A percentile compares a stretch with the other conserved stretches of the same genome.
These are phyloP conservation scores for Tardiomyces digboiensis DNA, from an alignment of 1,139 yeast genomes.

Conservation along the genomic window DNA sequence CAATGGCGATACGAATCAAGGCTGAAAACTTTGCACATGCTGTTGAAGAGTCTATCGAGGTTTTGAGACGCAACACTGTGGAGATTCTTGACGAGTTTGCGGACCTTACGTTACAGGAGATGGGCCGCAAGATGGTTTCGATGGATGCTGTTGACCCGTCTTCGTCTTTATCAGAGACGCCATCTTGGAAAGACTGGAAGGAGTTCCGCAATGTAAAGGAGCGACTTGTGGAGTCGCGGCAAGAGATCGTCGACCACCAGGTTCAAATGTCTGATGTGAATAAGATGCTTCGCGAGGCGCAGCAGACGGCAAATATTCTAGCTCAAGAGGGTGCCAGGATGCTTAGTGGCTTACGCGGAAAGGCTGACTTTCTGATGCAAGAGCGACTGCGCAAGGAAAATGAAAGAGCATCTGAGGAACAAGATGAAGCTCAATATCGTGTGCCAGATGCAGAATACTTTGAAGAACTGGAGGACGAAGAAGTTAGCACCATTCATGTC, in stretches of 20 bases:
- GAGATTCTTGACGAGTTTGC: conserved; percentile 33
- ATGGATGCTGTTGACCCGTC: conserved; percentile 12
- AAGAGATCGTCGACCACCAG: conserved; percentile 41
- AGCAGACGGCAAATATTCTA: conserved; percentile 49
- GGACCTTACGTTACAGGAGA: conserved; percentile 27
- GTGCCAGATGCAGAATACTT: not conserved
- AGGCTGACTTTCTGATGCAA: conserved; percentile 77
- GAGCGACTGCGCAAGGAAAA: conserved; percentile 18
- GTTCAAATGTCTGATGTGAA: conserved; percentile 43
- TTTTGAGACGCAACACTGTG: conserved; percentile 23
- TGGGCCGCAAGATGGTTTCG: conserved; percentile 22
- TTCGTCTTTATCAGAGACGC: conserved; percentile 32
- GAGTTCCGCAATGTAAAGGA: conserved; percentile 51
- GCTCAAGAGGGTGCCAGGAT: conserved; percentile 64
- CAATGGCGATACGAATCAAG: conserved; percentile 23
- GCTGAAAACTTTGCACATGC: conserved; percentile 24
- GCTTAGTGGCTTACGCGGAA: conserved; percentile 63
- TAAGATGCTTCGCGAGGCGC: conserved; percentile 44
- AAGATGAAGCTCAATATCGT: not conserved
- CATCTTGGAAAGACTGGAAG: conserved; percentile 59
- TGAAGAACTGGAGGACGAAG: conserved; percentile 1
- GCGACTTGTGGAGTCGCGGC: conserved; percentile 44
- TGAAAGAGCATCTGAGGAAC: not conserved
- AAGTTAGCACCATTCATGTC: not conserved
- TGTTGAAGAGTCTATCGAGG: conserved; percentile 25